Conservation (phyloP, 2,329 filamentous ascomycete genomes). For the Aspergillus chevalieri region DNA sequence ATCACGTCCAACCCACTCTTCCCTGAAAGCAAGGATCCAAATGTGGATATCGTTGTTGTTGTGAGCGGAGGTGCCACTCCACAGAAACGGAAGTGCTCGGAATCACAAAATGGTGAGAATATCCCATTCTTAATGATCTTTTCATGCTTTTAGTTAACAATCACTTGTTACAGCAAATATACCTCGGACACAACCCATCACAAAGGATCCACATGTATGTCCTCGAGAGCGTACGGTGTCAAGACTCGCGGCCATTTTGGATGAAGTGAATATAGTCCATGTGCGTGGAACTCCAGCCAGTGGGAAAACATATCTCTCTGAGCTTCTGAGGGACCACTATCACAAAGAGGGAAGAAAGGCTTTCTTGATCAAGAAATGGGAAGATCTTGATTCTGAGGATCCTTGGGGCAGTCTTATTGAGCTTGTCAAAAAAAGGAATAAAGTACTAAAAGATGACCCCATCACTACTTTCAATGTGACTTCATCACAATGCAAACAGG, state of each 20-base stretch:
- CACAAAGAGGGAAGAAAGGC: not conserved
- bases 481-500: not conserved
- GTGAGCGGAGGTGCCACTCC: too few species aligned
- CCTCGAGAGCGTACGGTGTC: not conserved
- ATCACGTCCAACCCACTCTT: too few species aligned
- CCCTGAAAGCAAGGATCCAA: too few species aligned
- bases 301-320: not conserved
- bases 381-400: not conserved
- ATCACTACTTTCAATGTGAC: not conserved
- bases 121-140: too few species aligned
- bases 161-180: not conserved
- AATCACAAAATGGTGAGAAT: too few species aligned
- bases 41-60: too few species aligned
- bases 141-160: too few species aligned
- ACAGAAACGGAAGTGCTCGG: too few species aligned
- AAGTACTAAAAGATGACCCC: not conserved
- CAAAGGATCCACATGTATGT: not conserved
- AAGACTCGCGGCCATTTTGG: too few species aligned
- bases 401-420: not conserved
- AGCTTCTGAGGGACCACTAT: not conserved
- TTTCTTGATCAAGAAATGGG: not conserved
- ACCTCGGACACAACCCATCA: not conserved
- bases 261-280: too few species aligned
- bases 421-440: not conserved
- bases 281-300: not conserved